These are phyloP conservation scores for Trichoderma lentiforme DNA, from an alignment of 2,329 filamentous ascomycete genomes.

Conservation along the genomic window DNA sequence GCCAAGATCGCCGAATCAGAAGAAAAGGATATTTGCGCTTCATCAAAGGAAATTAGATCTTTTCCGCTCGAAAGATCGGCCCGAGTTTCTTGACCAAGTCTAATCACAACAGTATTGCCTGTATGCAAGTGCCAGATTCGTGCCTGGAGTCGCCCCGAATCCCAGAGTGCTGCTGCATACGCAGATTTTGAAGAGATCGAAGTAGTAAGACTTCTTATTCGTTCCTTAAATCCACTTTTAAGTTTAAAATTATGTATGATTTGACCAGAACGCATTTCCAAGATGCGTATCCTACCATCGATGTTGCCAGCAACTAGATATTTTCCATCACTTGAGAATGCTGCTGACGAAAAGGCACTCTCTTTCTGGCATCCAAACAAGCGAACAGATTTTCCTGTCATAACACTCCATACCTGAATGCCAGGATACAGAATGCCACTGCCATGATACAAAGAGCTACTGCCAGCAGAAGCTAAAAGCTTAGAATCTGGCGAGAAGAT, in stretches of 20 bases:
- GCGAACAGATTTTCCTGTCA: background rate
- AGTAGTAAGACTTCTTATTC: too few species aligned
- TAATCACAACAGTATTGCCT: rapidly evolving
- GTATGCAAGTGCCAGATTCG: background rate
- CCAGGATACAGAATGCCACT: too few species aligned
- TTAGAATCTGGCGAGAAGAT: background rate
- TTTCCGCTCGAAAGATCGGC: too few species aligned
- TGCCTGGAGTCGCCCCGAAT: background rate
- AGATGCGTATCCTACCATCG: too few species aligned
- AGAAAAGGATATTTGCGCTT: background rate
- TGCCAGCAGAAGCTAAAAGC: background rate
- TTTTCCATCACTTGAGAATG: background rate
- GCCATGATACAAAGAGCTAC: too few species aligned
- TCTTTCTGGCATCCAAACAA: background rate
- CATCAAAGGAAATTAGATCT: too few species aligned
- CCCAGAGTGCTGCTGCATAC: background rate
- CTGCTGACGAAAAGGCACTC: too few species aligned
- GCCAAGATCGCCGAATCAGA: background rate
- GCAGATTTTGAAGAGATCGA: background rate
- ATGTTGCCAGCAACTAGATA: background rate
- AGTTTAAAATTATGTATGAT: too few species aligned
- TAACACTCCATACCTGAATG: background rate
- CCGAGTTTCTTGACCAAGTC: background rate
- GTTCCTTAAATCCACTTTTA: too few species aligned
- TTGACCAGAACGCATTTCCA: too few species aligned